phyloP scores from a whole-genome alignment of 805 yeast species.

The Cyberlindnera maclurae region DNA sequence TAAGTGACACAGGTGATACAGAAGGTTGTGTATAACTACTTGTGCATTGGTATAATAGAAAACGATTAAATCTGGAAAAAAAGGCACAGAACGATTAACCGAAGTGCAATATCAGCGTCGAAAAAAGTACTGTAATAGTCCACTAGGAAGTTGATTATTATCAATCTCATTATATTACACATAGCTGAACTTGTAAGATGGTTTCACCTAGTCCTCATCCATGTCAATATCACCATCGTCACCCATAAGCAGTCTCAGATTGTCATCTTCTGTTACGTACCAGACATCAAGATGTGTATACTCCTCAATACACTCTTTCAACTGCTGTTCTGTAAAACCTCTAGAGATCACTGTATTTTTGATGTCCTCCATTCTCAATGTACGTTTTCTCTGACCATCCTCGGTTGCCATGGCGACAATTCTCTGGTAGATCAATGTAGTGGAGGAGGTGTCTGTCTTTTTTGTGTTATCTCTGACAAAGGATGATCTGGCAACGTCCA shows the following conservation, averaged over 20 bases:
- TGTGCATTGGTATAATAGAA: no score
- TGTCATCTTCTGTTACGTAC: conserved; percentile 65
- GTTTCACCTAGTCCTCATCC: neutral
- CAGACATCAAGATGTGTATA: conserved; percentile 69
- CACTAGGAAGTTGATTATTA: no score
- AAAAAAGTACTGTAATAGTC: no score
- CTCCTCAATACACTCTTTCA: conserved; percentile 67
- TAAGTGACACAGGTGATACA: no score
- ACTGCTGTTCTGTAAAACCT: conserved; percentile 78
- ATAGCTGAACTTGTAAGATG: no score
- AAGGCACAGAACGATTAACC: no score
- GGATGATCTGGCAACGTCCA: conserved; percentile 82
- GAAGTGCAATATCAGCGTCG: no score
- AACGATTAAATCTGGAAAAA: no score
- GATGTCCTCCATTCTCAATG: conserved; percentile 39
- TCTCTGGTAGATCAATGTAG: conserved; percentile 65
- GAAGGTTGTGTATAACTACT: no score
- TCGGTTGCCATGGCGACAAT: conserved; percentile 51
- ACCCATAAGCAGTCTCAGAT: conserved; percentile 41
- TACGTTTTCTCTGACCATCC: conserved; percentile 26
- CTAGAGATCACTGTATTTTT: conserved; percentile 63
- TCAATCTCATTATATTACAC: no score
- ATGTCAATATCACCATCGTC: conserved; percentile 14
- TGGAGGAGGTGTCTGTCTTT: conserved; percentile 53
- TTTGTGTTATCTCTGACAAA: conserved; percentile 46